These are phyloP conservation scores for Dentipellis sp. DNA, from an alignment of 768 basidiomycete species.

Conservation along the genomic window DNA sequence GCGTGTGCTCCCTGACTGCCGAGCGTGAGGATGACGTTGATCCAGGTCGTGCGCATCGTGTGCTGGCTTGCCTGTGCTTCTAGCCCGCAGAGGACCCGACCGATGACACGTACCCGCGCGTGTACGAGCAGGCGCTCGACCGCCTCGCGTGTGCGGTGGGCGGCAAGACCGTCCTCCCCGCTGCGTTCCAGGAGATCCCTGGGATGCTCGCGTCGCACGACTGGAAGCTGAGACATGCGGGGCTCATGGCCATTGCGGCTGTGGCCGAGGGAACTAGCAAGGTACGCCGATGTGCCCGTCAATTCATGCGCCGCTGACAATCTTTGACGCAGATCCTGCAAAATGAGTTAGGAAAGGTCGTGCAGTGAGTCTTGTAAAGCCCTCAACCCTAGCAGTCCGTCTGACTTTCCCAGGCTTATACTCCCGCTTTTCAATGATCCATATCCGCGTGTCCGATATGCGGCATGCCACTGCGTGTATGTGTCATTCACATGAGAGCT, in stretches of 20 bases:
- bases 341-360: constrained; percentile 72
- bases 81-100: constrained; percentile 57
- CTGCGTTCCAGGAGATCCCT: constrained; percentile 76
- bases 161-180: constrained; percentile 64
- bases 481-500: constrained; percentile 17
- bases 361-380: constrained; percentile 45
- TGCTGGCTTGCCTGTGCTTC: background rate
- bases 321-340: constrained; percentile 50
- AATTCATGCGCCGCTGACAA: constrained; percentile 1
- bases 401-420: constrained; percentile 42
- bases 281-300: constrained; percentile 23
- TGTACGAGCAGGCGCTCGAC: constrained; percentile 81
- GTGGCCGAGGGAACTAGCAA: constrained; percentile 80
- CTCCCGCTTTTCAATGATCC: constrained; percentile 69
- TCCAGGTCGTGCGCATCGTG: background rate
- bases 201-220: constrained; percentile 75
- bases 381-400: too few species aligned
- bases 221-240: constrained; percentile 82
- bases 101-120: constrained; percentile 59
- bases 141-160: constrained; percentile 74
- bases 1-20: constrained; percentile 21
- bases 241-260: constrained; percentile 78
- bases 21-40: background rate
- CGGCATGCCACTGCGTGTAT: constrained; percentile 81
- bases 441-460: constrained; percentile 65